Evolutionary conservation across 257 asterid genomes (phyloP).

Genomic region (Solanum lycopersicoides): DNA sequence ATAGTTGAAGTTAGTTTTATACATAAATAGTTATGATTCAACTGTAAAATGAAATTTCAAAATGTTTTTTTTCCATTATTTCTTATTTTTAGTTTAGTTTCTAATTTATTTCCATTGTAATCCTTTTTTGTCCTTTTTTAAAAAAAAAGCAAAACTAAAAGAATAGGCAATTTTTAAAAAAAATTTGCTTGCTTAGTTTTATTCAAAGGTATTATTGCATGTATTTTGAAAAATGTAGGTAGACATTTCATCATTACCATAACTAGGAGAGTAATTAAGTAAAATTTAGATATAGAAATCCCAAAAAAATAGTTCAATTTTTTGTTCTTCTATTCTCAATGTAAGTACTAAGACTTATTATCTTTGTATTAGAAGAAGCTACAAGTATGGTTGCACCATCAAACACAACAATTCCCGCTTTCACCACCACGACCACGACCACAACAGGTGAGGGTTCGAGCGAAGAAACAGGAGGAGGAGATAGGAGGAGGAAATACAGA

Average conservation of each 20-base stretch:
- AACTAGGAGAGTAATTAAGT: not conserved
- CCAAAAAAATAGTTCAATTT: not conserved
- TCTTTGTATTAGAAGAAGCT: not conserved
- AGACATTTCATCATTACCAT: not conserved
- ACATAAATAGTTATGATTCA: not conserved
- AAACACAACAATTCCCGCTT: not conserved
- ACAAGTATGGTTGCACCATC: conserved; percentile 8
- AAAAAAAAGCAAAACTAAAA: not conserved
- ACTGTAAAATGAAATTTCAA: not conserved
- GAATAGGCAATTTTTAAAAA: not conserved
- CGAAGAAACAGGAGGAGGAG: conserved; percentile 55
- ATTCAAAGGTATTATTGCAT: conserved; percentile 11
- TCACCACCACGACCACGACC: not conserved
- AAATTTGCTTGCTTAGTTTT: not conserved
- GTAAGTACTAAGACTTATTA: not conserved
- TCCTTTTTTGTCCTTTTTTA: not conserved
- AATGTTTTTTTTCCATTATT: not conserved
- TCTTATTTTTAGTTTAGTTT: no score
- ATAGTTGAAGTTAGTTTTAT: not conserved
- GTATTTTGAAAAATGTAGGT: not conserved
- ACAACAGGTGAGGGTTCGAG: not conserved
- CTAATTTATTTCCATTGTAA: not conserved
- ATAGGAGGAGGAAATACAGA: conserved; percentile 28
- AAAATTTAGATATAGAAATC: not conserved
- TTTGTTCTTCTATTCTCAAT: not conserved